Evolutionary conservation across 306 rosid genomes (phyloP), one percentile per base, ranked within the genome.

Genomic region (Prunus mume): DNA sequence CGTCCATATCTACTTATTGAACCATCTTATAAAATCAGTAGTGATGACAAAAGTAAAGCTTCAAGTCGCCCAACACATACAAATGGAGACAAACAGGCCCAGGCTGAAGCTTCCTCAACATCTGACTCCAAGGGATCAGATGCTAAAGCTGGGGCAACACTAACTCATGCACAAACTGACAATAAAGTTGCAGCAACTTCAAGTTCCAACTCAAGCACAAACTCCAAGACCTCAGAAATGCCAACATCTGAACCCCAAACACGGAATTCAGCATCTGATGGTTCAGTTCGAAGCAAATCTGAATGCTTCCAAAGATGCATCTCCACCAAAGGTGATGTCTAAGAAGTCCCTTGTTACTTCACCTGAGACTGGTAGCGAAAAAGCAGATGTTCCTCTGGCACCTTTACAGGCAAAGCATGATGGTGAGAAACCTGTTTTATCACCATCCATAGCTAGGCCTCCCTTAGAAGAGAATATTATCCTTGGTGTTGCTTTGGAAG

Each of bases 401-500:
- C 68, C 60, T 76, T 76, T 65, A 68, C 94, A 79, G 79, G 51
- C 86, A 64, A 90, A 87, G 86, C 90, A 75, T 82, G 94, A 87
- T 15, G 90, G 84, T 30, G 93, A 90, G 69, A 89, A 84, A 79
- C 55, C 82, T 81, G 67, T 81, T 27, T 79, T 65, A 61, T 51
- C 91, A 5, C 49, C 85, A 12, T 67, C 88, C 38, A 66, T 79
- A 30, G 63, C 82, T 9, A 82, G 87, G 60, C 76, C 93, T 22
- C 72, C 93, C 56, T 73, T 95, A 47, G 97, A 92, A 81, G 98
- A 92, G 80, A 95, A 95, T 70, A 91, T 95, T 57, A 87, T 95
- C 80, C 98, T 95, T 14, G 99, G 90, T 57, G 97, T 95, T 80
- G 99, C 97, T 38, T 82, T 95, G n/a, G 97, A 95, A 72, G 99